phyloP scores from a whole-genome alignment of 2,329 filamentous ascomycete genomes.

The Nigrospora sphaerica region DNA sequence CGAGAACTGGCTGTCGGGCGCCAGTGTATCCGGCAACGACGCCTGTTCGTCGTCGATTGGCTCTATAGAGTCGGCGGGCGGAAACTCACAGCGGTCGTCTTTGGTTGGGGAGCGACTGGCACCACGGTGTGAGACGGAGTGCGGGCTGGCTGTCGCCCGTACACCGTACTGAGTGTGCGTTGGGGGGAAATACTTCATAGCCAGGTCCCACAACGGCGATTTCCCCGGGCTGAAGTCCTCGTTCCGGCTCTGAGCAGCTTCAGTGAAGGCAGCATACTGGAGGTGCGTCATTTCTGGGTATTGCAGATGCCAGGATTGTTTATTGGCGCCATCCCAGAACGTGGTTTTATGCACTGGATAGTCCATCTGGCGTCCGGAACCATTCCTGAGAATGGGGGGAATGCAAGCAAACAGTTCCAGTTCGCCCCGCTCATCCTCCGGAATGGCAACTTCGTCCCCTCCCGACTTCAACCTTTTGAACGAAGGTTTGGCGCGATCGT shows the following conservation, averaged over 20 bases:
- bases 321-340: slow-evolving; percentile 50
- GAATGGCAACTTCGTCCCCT: slow-evolving; percentile 26
- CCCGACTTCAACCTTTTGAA: slow-evolving; percentile 52
- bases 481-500: slow-evolving; percentile 37
- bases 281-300: slow-evolving; percentile 59
- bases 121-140: background rate
- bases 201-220: slow-evolving; percentile 46
- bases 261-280: slow-evolving; percentile 47
- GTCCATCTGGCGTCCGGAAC: slow-evolving; percentile 51
- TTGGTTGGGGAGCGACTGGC: background rate
- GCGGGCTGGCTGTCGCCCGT: background rate
- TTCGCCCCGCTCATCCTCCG: slow-evolving; percentile 26
- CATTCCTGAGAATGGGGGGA: slow-evolving; percentile 38
- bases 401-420: slow-evolving; percentile 40
- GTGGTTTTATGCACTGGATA: slow-evolving; percentile 45
- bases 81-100: slow-evolving; percentile 10
- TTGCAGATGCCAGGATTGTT: slow-evolving; percentile 49
- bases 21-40: slow-evolving; percentile 28
- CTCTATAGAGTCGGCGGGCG: slow-evolving; percentile 12
- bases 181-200: slow-evolving; percentile 52
- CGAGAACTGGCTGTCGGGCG: slow-evolving; percentile 26
- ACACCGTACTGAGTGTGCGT: slow-evolving; percentile 10
- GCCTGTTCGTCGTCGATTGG: slow-evolving; percentile 13
- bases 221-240: slow-evolving; percentile 48
- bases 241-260: slow-evolving; percentile 39